Base-by-base conservation (phyloP, 1,284 basidiomycete species). In the Tranzscheliella williamsii region DNA sequence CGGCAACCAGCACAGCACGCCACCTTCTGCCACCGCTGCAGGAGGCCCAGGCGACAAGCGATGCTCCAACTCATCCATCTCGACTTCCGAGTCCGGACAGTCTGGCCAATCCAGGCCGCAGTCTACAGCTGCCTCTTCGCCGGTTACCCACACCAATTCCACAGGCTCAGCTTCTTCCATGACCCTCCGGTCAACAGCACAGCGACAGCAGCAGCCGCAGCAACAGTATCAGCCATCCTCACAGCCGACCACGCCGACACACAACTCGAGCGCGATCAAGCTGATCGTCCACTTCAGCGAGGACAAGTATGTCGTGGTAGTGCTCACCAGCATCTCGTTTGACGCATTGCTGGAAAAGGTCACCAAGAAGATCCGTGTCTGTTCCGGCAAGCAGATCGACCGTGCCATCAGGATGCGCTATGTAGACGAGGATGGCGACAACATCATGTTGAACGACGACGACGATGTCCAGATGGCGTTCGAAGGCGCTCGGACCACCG, bases 291-390 rank as follows among this genome's bases (percentile, higher is more conserved):
- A 87, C 78, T 91, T 87, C 81, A 85, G 87, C 69, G 87, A 91
- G 67, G 92, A 95, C 75, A 86, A 91, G 42, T 95, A 93, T 76
- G 87, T 92, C 56, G 89, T 97, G 53, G 89, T 91, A 76, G 89
- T 94, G 11, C 83, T 90, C 27, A 82, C 86, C 30, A 79, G 82
- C 48, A 89, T 88, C 17, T 84, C 88, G 70, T 94, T 87, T 77
- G 81, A 81, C 46, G 88, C 91, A 27, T 82, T 98, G 37, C 86
- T 92, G 51, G 88, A 92, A 73, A 89, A 88, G 77, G 90, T 97
- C 3, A 86, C 88, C 23, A 87, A 87, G 80, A 97, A 97, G 83
- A 90, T 96, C 65, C 84, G 89, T 18, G 81, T 92, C 3, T 67
- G 64, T 23, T 49, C 46, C n/a, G 67, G 52, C 24, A 52, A 50